phyloP scores from a whole-genome alignment of 2,329 filamentous ascomycete species.

The Pseudogymnoascus sp. region DNA sequence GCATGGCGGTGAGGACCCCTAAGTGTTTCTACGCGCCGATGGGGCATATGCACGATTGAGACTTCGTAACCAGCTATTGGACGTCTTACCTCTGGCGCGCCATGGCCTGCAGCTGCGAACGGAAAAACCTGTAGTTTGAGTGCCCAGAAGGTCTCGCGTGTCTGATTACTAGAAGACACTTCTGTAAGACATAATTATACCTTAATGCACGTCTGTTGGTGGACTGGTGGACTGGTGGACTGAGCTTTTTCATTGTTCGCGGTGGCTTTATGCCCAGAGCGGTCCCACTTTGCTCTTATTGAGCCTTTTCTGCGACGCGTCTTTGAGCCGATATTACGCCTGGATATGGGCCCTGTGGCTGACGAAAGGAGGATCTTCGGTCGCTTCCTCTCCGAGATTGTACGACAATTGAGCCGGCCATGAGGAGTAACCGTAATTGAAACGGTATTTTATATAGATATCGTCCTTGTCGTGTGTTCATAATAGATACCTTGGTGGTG shows the following conservation, averaged over 20 bases:
- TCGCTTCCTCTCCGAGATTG: neutral
- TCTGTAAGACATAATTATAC: constrained; percentile 1
- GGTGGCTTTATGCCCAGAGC: neutral
- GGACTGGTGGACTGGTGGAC: neutral
- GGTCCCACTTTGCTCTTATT: constrained; percentile 1
- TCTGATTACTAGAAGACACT: constrained; percentile 7
- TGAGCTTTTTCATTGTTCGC: constrained; percentile 1
- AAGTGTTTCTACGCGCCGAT: constrained; percentile 6
- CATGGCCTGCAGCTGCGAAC: constrained; percentile 1
- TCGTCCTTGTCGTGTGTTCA: neutral
- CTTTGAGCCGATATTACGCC: neutral
- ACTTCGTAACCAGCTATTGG: neutral
- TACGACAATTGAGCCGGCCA: neutral
- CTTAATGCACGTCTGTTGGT: neutral
- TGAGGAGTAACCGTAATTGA: neutral
- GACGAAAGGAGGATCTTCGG: constrained; percentile 1
- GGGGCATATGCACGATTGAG: neutral
- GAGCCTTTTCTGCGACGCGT: constrained; percentile 3
- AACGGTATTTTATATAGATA: constrained; percentile 1
- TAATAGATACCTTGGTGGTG: neutral
- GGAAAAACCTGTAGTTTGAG: neutral
- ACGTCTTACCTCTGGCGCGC: neutral
- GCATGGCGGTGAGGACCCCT: constrained; percentile 4
- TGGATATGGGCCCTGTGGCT: neutral
- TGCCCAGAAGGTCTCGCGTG: neutral